phyloP scores from a whole-genome alignment of 768 basidiomycete species.

The Xanthoconium stramineum region DNA sequence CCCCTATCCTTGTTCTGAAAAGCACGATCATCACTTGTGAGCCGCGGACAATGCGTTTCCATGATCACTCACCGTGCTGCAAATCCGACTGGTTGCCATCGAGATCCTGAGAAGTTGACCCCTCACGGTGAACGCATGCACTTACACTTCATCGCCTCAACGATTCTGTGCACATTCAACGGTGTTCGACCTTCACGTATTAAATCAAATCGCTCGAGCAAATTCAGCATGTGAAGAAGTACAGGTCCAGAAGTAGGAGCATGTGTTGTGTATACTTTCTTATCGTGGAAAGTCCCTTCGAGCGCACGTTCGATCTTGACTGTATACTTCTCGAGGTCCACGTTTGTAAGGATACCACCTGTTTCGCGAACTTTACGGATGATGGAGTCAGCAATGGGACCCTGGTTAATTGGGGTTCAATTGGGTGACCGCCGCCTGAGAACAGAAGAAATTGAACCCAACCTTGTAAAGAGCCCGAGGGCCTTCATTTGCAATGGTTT shows the following conservation, averaged over 20 bases:
- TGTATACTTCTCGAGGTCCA: constrained; percentile 70
- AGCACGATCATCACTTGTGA: constrained; percentile 4
- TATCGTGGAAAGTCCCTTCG: constrained; percentile 70
- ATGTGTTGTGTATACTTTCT: constrained; percentile 79
- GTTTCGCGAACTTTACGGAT: constrained; percentile 64
- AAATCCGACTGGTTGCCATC: constrained; percentile 49
- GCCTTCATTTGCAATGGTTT: constrained; percentile 70
- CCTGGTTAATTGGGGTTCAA: constrained; percentile 39
- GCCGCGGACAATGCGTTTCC: constrained; percentile 8
- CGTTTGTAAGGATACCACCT: constrained; percentile 77
- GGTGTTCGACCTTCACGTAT: constrained; percentile 50
- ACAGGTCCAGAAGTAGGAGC: constrained; percentile 89
- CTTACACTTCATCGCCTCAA: constrained; percentile 85
- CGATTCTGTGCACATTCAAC: constrained; percentile 70
- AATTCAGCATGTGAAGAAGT: constrained; percentile 88
- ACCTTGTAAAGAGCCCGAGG: constrained; percentile 82
- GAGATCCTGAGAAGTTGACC: constrained; percentile 1
- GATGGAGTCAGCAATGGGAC: constrained; percentile 77
- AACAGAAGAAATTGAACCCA: constrained; percentile 16
- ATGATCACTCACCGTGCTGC: constrained; percentile 48
- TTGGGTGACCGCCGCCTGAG: constrained; percentile 6
- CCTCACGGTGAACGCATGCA: constrained; percentile 18
- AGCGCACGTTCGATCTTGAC: constrained; percentile 72
- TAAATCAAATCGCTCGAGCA: constrained; percentile 71
- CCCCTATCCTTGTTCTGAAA: constrained; percentile 77